These are phyloP conservation scores for Stenocarpella maydis DNA, from an alignment of 2,329 filamentous ascomycete species.

Conservation along the genomic window DNA sequence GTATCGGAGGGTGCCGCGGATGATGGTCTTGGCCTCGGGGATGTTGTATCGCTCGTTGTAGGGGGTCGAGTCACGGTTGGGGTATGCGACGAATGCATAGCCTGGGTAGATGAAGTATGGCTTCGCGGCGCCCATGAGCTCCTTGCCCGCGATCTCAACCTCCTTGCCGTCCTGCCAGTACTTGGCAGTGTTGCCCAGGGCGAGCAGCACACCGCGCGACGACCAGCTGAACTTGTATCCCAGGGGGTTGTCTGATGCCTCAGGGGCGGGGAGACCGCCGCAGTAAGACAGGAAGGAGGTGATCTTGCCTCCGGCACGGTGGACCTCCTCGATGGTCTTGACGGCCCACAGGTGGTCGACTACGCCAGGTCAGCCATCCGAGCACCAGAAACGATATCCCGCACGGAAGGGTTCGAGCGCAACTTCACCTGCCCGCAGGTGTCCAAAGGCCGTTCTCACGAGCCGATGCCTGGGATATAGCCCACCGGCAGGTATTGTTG, in stretches of 20 bases:
- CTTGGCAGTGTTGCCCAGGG: constrained; percentile 84
- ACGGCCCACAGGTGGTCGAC: constrained; percentile 81
- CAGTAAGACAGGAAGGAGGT: constrained; percentile 84
- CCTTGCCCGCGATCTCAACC: constrained; percentile 69
- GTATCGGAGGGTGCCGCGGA: constrained; percentile 85
- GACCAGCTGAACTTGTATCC: constrained; percentile 89
- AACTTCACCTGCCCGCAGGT: not conserved
- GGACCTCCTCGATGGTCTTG: constrained; percentile 88
- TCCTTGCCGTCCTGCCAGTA: constrained; percentile 83
- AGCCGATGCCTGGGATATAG: not conserved
- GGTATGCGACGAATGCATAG: constrained; percentile 90
- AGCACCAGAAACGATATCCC: not conserved
- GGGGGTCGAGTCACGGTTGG: constrained; percentile 85
- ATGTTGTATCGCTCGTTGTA: constrained; percentile 93
- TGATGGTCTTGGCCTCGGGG: constrained; percentile 87
- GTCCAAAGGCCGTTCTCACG: not conserved
- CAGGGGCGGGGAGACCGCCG: constrained; percentile 76
- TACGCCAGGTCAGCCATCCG: not conserved
- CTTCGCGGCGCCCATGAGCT: constrained; percentile 88
- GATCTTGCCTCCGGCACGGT: constrained; percentile 87
- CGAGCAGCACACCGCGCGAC: constrained; percentile 84
- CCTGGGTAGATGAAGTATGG: constrained; percentile 91
- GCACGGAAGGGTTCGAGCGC: not conserved
- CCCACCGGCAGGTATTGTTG: not conserved
- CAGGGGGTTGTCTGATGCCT: constrained; percentile 85